Evolutionary conservation across 495 filamentous ascomycete species (phyloP).

Genomic region (Clohesyomyces aquaticus): DNA sequence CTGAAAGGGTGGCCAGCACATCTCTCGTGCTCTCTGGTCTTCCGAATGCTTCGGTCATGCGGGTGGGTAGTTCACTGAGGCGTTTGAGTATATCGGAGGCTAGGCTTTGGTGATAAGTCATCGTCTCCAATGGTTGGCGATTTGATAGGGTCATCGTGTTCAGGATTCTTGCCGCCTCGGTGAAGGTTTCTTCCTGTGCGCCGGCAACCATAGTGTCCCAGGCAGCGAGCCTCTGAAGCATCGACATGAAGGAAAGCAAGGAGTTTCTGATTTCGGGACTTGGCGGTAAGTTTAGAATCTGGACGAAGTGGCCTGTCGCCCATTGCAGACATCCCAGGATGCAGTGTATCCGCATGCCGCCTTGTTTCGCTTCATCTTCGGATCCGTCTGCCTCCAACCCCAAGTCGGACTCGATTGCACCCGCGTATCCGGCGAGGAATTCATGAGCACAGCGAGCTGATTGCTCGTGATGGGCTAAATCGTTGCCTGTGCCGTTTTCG

Average conservation of each 20-base stretch:
- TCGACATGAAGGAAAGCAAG: constrained; percentile 8
- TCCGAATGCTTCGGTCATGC: constrained; percentile 38
- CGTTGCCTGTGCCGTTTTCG: constrained; percentile 17
- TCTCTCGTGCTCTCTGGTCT: constrained; percentile 34
- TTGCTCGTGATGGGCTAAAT: constrained; percentile 9
- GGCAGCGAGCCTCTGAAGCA: not conserved
- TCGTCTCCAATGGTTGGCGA: not conserved
- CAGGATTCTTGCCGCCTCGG: not conserved
- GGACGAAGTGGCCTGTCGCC: constrained; percentile 13
- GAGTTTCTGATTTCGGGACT: not conserved
- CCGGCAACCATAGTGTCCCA: not conserved
- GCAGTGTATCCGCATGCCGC: constrained; percentile 31
- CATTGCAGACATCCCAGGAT: constrained; percentile 33
- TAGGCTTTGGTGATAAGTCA: not conserved
- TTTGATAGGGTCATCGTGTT: not conserved
- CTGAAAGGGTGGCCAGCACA: constrained; percentile 37
- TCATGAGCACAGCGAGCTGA: not conserved
- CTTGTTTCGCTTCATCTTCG: constrained; percentile 17
- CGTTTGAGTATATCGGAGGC: constrained; percentile 24
- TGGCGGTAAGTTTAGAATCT: not conserved
- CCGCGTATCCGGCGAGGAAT: constrained; percentile 8
- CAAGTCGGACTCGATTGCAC: not conserved
- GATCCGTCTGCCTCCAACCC: not conserved
- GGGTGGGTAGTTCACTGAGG: constrained; percentile 38
- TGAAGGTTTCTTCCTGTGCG: constrained; percentile 9